These are phyloP conservation scores for Talaromyces funiculosus DNA, from an alignment of 2,329 filamentous ascomycete species.

Conservation along the genomic window DNA sequence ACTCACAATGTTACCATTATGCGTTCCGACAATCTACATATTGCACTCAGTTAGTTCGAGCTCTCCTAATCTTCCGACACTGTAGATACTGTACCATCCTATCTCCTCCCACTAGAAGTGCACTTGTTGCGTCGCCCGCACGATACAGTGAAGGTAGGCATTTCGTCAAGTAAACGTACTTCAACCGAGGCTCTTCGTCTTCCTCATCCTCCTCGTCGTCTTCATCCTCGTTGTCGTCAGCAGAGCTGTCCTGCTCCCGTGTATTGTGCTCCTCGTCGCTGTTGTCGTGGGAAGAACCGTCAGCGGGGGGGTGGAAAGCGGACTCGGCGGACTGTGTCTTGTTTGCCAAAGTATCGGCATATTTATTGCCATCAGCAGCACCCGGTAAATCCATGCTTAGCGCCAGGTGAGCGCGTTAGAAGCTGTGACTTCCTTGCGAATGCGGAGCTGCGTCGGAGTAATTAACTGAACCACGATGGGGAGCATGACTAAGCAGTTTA, in stretches of 20 bases:
- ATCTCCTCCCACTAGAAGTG: constrained; percentile 84
- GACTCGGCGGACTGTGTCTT: neutral
- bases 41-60: constrained; percentile 27
- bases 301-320: neutral
- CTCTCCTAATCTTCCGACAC: constrained; percentile 1
- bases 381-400: constrained; percentile 13
- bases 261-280: constrained; percentile 14
- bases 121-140: constrained; percentile 90
- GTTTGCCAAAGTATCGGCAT: neutral
- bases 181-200: constrained; percentile 89
- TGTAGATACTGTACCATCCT: constrained; percentile 68
- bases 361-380: constrained; percentile 3
- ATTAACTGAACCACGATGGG: neutral
- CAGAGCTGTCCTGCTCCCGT: constrained; percentile 17
- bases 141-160: constrained; percentile 77
- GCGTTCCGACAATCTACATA: constrained; percentile 76
- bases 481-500: constrained; percentile 13
- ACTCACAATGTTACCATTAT: constrained; percentile 91
- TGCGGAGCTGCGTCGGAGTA: constrained; percentile 9
- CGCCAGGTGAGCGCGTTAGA: constrained; percentile 11
- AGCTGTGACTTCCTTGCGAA: constrained; percentile 3
- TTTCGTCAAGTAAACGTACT: constrained; percentile 82
- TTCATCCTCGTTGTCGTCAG: constrained; percentile 14
- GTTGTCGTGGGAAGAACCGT: neutral
- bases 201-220: constrained; percentile 56